Evolutionary conservation across 2,329 filamentous ascomycete species (phyloP).

Genomic region (Fusarium begoniae): DNA sequence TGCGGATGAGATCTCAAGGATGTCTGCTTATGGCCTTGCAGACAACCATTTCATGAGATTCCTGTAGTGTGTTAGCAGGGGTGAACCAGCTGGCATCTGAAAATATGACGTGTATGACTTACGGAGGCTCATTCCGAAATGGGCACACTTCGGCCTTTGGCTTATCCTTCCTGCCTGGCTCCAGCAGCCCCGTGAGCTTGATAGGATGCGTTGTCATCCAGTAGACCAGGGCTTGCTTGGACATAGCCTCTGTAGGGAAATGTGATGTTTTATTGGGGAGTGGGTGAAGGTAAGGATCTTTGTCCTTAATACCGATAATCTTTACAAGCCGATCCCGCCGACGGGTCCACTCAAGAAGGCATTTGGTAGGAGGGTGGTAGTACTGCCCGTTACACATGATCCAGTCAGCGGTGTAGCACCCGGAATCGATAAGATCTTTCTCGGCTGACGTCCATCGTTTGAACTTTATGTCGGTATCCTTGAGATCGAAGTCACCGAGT

Average conservation of each 20-base stretch:
- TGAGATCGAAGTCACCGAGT: conserved; percentile 81
- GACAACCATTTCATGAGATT: conserved; percentile 35
- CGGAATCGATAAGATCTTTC: conserved; percentile 67
- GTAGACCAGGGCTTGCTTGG: conserved; percentile 18
- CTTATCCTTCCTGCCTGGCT: conserved; percentile 37
- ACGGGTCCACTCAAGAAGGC: conserved; percentile 46
- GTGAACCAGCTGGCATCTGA: conserved; percentile 13
- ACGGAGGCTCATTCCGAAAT: conserved; percentile 41
- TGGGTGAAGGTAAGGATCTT: conserved; percentile 11
- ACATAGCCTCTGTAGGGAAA: conserved; percentile 22
- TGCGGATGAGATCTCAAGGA: conserved; percentile 13
- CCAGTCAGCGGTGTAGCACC: conserved; percentile 70
- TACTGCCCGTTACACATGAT: conserved; percentile 47
- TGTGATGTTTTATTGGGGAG: conserved; percentile 18
- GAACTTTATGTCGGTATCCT: conserved; percentile 72
- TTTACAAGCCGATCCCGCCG: conserved; percentile 28
- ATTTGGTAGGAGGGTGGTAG: conserved; percentile 50
- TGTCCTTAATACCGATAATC: conserved; percentile 36
- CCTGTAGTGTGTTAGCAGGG: conserved; percentile 40
- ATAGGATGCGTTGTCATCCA: conserved; percentile 34
- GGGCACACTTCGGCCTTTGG: conserved; percentile 38
- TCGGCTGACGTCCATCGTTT: conserved; percentile 75
- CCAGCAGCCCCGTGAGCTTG: conserved; percentile 37
- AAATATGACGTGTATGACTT: conserved; percentile 34
- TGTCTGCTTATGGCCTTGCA: conserved; percentile 5